Base-by-base conservation (phyloP, 805 yeast species). In the Debaryomyces hansenii region DNA sequence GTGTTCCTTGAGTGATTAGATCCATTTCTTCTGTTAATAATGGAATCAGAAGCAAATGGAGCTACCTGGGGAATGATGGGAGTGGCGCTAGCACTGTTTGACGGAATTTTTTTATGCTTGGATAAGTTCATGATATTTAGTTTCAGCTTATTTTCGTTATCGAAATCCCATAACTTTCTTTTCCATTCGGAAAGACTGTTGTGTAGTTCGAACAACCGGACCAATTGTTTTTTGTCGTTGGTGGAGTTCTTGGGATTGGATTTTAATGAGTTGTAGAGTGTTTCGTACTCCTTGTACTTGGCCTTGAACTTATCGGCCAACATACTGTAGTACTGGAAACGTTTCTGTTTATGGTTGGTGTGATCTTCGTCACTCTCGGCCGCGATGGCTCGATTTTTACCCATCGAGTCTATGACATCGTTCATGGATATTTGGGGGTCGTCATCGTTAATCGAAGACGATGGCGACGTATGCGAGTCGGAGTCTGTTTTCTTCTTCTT, bases 111-210 rank as follows among this genome's bases (percentile, higher is more conserved):
- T 43, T 69, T 67, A 55, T 71, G 75, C 51, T 67, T 67, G n/a
- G 67, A 59, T 36, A 71, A 58, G 34, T 57, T 58, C 74, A 68
- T 69, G 42, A 70, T 64, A 10, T 62, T 56, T 28, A 60, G 52
- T 44, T 67, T 68, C 50, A 59, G 53, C 50, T 58, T 67, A 39
- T 54, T 54, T 40, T 68, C 70, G 41, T 62, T 59, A 47, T 70
- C 69, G 42, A 54, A 62, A 41, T 74, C 78, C 84, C 84, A 80
- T 15, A 82, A 65, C 53, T 74, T 69, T 48, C 69, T 70, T 59
- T 82, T 82, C 85, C 85, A 80, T 35, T 72, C 71, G 15, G 77
- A 70, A 42, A 83, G 62, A 36, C 70, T 69, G 28, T 72, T 72
- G 59, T 82, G 87, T 62, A 82, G 57, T 42, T 74, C 74, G 55